Evolutionary conservation across 2,329 filamentous ascomycete genomes (phyloP).

Genomic region (Xylariales sp.): DNA sequence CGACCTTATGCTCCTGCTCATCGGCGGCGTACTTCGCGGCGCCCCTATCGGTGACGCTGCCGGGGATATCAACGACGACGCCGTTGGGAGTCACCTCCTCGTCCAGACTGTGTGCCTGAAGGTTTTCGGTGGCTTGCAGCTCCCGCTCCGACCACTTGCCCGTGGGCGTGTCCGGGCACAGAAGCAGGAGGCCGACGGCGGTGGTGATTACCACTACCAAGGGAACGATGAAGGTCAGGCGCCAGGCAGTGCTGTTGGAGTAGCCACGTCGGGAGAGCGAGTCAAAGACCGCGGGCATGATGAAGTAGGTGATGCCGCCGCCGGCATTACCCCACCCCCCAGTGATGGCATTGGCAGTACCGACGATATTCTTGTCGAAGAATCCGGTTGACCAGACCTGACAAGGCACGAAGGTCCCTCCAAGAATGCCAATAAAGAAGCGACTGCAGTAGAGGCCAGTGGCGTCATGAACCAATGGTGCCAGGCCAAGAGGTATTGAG

Average conservation of each 20-base stretch:
- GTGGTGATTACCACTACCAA: constrained; percentile 68
- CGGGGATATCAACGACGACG: constrained; percentile 50
- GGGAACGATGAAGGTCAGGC: constrained; percentile 79
- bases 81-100: constrained; percentile 20
- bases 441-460: constrained; percentile 66
- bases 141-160: constrained; percentile 76
- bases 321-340: constrained; percentile 85
- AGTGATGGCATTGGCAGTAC: constrained; percentile 80
- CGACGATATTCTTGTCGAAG: constrained; percentile 89
- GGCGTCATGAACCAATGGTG: constrained; percentile 68
- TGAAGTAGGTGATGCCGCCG: constrained; percentile 87
- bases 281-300: constrained; percentile 88
- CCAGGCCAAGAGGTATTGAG: constrained; percentile 75
- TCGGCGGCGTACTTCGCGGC: constrained; percentile 33
- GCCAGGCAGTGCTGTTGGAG: constrained; percentile 68
- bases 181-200: constrained; percentile 63
- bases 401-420: constrained; percentile 76
- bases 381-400: constrained; percentile 92
- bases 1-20: constrained; percentile 33
- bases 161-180: constrained; percentile 77
- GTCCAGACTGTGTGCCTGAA: constrained; percentile 37
- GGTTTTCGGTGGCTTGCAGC: constrained; percentile 49
- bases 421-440: constrained; percentile 79
- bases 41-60: constrained; percentile 39
- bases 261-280: constrained; percentile 63